Conservation (phyloP, 2,329 filamentous ascomycete genomes). For the Colletotrichum neosansevieriae region DNA sequence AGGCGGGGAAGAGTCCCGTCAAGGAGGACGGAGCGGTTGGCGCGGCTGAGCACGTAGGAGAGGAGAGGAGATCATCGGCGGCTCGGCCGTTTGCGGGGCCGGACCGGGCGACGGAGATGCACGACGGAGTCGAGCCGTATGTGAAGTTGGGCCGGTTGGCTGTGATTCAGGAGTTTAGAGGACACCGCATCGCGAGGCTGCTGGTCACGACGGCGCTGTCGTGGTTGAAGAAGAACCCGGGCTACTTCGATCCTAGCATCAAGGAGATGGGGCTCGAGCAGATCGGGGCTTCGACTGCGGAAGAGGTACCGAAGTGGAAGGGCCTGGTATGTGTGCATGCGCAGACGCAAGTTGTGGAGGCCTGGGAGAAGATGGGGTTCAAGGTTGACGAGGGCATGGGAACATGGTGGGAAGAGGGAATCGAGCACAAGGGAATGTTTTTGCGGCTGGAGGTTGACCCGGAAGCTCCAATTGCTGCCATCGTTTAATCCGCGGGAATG, state of each 20-base stretch:
- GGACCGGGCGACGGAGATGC: slow-evolving; percentile 63
- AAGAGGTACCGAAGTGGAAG: slow-evolving; percentile 56
- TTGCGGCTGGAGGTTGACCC: slow-evolving; percentile 54
- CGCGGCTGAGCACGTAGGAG: slow-evolving; percentile 42
- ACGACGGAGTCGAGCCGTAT: slow-evolving; percentile 78
- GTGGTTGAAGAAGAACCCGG: slow-evolving; percentile 75
- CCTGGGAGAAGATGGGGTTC: slow-evolving; percentile 83
- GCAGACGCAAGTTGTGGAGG: slow-evolving; percentile 72
- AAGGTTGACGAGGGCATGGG: slow-evolving; percentile 78
- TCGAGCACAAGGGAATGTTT: slow-evolving; percentile 89
- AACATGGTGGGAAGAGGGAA: slow-evolving; percentile 85
- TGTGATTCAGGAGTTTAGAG: slow-evolving; percentile 74
- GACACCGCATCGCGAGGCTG: slow-evolving; percentile 71
- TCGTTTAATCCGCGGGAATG: no score
- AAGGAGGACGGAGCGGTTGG: slow-evolving; percentile 39
- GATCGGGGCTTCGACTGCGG: slow-evolving; percentile 53
- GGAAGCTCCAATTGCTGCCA: background rate
- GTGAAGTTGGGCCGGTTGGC: slow-evolving; percentile 86
- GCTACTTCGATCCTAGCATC: slow-evolving; percentile 64
- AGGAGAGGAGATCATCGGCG: slow-evolving; percentile 18
- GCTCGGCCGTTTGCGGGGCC: slow-evolving; percentile 27
- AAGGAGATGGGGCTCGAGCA: slow-evolving; percentile 58
- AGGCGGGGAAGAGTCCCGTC: slow-evolving; percentile 6
- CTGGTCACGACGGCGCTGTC: slow-evolving; percentile 75
- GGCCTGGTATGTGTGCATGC: slow-evolving; percentile 86